Base-by-base conservation (phyloP, 2,329 filamentous ascomycete genomes). In the Phoma sp. region DNA sequence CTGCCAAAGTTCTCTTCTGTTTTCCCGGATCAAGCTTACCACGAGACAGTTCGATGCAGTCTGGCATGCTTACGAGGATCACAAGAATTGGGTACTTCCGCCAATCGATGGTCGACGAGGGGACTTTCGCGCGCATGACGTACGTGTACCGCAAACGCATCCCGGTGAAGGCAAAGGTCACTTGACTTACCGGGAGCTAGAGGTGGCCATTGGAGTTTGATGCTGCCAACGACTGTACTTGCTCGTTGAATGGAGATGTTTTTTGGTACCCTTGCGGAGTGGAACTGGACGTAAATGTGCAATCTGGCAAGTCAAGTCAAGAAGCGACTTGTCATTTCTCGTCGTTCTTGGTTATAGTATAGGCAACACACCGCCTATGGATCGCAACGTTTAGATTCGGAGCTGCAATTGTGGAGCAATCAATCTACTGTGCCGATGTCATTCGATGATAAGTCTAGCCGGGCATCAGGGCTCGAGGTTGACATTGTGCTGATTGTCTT, bases 61-160 rank as follows among this genome's bases (percentile, higher is more conserved):
- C 6, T 70, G 65, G 65, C 13, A 17, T 1, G 35, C n/a, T 1
- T 19, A 46, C 7, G 43, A 61, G n/a, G 67, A 71, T 9, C 44
- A 48, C 17, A 59, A 31, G 45, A 73, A 73, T 39, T 73, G 71
- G 70, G 64, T 70, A 7, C 46, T 69, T 0, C 69, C 69, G 1
- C 10, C 19, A 9, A 47, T 63, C 10, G 33, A 57, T 7, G 46
- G 50, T 6, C 37, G 29, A 2, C 50, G 27, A 41, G 17, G 29
- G 2, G 22, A 13, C 17, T 32, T 38, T n/a, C 33, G 17, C 9
- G 39, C 3, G 22, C 0, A 15, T 29, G 21, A 6, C 17, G 22
- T 1, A 12, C n/a, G 13, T 19, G 10, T 24, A 22, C 17, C 40
- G 21, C 33, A 36, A n/a, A 2, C 5, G 10, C 51, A 60, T 32